Evolutionary conservation across 345 rosid species (phyloP), one percentile per base, ranked within the genome.

Genomic region (Kernera saxatilis): DNA sequence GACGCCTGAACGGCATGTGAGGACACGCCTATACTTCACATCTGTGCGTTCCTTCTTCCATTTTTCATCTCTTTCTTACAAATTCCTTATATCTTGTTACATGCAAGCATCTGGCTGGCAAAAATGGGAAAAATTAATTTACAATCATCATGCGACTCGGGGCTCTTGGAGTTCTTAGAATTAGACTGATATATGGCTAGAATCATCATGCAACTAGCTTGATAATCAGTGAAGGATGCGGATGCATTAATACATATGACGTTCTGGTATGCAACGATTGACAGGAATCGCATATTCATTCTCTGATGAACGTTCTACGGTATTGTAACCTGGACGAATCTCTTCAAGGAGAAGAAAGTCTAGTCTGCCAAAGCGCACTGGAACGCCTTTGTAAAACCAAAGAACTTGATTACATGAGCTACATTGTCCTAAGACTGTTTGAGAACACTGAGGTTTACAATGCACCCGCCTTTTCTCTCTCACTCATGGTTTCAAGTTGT

Each of bases 401-500:
- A 84, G 99, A 95, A 82, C 98, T 92, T 75, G 99, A 95, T 83
- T 95, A 95, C 84, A 95, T 95, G 99, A 95, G 99, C 82, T 83
- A 92, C 71, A 87, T 95, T 19, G 96, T 92, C 60, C 70, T 95
- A 54, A 85, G 98, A 77, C 84, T 90, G 88, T 92, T 95, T 51
- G 99, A 95, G 86, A 92, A 92, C 77, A 84, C 86, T 3, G 99
- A 84, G 89, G 99, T 90, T 39, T 29, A 59, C 61, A 40, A 41
- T 7, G 5, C 56, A 30, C 37, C 29, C 13, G 7, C 27, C 41
- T 51, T 64, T 51, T 22, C 29, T 68, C 39, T 21, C 27, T 19
- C 21, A 55, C 26, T 15, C 22, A 40, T 25, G 29, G 52, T 29
- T 48, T 26, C 44, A 46, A 46, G 40, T 25, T 8, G 13, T 26